Evolutionary conservation across 441 rosid species (phyloP).

Genomic region (Populus hybrid): DNA sequence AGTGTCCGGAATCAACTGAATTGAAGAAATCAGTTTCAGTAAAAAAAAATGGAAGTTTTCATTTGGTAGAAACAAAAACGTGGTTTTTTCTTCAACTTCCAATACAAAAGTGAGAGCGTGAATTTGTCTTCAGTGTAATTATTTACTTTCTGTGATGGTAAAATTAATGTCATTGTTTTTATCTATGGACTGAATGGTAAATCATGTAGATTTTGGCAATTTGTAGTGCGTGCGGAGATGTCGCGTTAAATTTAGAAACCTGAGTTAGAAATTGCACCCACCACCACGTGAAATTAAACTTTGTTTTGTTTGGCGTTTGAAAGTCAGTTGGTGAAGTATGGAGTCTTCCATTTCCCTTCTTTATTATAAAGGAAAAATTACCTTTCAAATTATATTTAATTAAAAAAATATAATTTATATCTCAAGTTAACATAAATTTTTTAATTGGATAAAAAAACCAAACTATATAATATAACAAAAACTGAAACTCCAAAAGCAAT

Average conservation of each 20-base stretch:
- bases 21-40: background rate
- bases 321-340: background rate
- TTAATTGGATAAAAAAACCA: background rate
- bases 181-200: background rate
- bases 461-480: background rate
- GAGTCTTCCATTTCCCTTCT: background rate
- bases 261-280: background rate
- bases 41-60: background rate
- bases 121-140: background rate
- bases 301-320: background rate
- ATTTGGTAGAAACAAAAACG: background rate
- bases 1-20: background rate
- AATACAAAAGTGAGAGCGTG: background rate
- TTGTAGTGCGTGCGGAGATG: background rate
- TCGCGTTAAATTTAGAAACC: background rate
- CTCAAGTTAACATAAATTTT: no score
- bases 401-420: no score
- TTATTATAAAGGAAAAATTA: no score
- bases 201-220: background rate
- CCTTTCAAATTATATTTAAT: no score
- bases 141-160: background rate
- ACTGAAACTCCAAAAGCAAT: no score
- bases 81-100: background rate
- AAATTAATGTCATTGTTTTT: background rate
- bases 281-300: background rate